phyloP scores from a whole-genome alignment of 495 filamentous ascomycete species.

The Aspergillus saccharolyticus region DNA sequence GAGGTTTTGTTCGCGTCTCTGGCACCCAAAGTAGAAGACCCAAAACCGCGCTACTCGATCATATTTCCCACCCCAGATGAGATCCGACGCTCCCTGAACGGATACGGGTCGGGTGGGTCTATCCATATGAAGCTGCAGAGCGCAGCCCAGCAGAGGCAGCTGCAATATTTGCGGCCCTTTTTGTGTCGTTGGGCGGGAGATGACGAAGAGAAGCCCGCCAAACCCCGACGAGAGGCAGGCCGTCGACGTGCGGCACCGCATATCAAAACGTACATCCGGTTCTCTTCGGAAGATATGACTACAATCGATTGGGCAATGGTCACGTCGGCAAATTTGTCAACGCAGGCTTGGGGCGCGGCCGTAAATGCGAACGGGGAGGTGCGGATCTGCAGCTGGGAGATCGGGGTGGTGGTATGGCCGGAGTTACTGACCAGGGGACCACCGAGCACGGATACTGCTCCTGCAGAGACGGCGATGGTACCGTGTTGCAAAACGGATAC shows the following conservation, averaged over 20 bases:
- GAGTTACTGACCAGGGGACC: slow-evolving; percentile 48
- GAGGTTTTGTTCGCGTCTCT: slow-evolving; percentile 59
- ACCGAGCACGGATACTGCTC: not conserved
- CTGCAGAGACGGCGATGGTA: slow-evolving; percentile 51
- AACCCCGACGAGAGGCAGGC: slow-evolving; percentile 42
- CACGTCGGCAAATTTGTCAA: slow-evolving; percentile 82
- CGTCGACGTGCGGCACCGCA: slow-evolving; percentile 81
- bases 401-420: slow-evolving; percentile 84
- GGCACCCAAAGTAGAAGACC: slow-evolving; percentile 16
- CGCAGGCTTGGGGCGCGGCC: slow-evolving; percentile 81
- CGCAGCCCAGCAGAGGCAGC: slow-evolving; percentile 63
- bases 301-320: slow-evolving; percentile 81
- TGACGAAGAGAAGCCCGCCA: slow-evolving; percentile 5
- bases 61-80: slow-evolving; percentile 78
- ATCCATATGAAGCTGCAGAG: slow-evolving; percentile 78
- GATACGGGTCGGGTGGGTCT: slow-evolving; percentile 70
- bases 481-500: slow-evolving; percentile 60
- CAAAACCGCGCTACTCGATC: slow-evolving; percentile 44
- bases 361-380: slow-evolving; percentile 51
- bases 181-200: slow-evolving; percentile 67
- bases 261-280: slow-evolving; percentile 86
- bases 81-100: slow-evolving; percentile 73
- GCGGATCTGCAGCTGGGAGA: slow-evolving; percentile 75
- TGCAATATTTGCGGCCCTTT: slow-evolving; percentile 65
- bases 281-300: slow-evolving; percentile 35